Evolutionary conservation across 108 stramenopile genomes (phyloP), one percentile per base, ranked within the genome.

Genomic region (Stephanodiscus minutulus): DNA sequence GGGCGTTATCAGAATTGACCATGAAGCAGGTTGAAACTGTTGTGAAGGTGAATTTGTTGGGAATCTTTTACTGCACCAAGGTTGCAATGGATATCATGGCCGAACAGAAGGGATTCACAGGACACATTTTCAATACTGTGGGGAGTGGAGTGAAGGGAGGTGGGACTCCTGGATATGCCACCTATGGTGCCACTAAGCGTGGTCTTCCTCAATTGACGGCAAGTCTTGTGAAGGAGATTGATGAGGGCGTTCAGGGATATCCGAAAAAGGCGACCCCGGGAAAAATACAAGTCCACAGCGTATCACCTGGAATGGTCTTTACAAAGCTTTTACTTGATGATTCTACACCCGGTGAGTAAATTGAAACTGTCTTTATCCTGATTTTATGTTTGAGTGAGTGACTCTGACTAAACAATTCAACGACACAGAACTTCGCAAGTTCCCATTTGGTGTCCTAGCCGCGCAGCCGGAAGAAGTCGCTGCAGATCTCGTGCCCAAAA

Each of bases 281-380:
- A 69, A 87, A 72, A 13, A 85, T 96, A 57, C 87, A 88, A 54
- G 95, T 96, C 37, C 92, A 96, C 83, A 88, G 67, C 28, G 73
- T 96, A 50, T 91, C 90, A 27, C 95, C 95, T 46, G 95, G 95
- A 37, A 96, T 96, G 95, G 95, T 96, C 28, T 96, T 96, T 64
- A 96, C 95, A 1, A 90, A 92, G 60, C 83, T 96, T 9, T 77
- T 96, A 41, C 76, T 96, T 65, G 91, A 96, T 68, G 86, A 96
- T 79, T 93, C 92, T 20, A 96, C 95, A 39, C 92, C 92, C 20
- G 77, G 77, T 79, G 43, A 71, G 77, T 62, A 15, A 17, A 37
- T 27, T 39, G 21, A 25, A 64, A 64, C 28, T 25, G 20, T 21
- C 46, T 61, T 48, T 47, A 61, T 35, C 59, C 17, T 41, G 25